Conservation (phyloP, 2,329 filamentous ascomycete genomes). For the Monilinia polystroma region DNA sequence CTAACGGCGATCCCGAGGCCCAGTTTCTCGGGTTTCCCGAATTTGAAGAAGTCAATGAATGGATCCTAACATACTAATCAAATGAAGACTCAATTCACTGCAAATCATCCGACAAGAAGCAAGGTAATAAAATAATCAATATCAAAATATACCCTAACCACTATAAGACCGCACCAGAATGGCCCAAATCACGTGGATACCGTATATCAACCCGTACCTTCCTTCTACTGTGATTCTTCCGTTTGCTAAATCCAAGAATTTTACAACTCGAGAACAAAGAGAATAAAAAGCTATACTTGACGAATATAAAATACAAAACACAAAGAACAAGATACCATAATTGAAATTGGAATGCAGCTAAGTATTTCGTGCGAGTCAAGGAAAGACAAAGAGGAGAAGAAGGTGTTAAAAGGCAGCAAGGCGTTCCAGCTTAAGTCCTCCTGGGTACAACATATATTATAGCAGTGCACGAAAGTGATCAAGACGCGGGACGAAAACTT, state of each 20-base stretch:
- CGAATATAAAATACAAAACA: neutral
- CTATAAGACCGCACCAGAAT: neutral
- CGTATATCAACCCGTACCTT: neutral
- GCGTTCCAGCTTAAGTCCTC: neutral
- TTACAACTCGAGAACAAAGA: neutral
- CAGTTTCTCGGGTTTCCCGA: conserved; percentile 2
- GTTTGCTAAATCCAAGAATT: neutral
- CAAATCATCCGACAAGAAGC: neutral
- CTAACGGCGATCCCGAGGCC: conserved; percentile 7
- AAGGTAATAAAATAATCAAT: neutral
- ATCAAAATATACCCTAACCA: neutral
- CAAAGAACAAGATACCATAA: neutral
- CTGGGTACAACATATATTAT: neutral
- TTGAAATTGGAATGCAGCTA: conserved; percentile 3
- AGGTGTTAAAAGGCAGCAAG: neutral
- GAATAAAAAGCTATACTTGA: neutral
- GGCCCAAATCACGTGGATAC: neutral
- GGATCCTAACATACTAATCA: neutral
- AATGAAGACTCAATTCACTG: neutral
- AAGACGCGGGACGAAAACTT: neutral
- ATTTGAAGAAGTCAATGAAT: neutral
- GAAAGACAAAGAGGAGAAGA: conserved; percentile 2
- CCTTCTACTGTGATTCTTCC: neutral
- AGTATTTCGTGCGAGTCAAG: neutral
- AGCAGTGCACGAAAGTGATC: neutral